These are phyloP conservation scores for Botryotinia convoluta DNA, from an alignment of 2,329 filamentous ascomycete species.

Conservation along the genomic window DNA sequence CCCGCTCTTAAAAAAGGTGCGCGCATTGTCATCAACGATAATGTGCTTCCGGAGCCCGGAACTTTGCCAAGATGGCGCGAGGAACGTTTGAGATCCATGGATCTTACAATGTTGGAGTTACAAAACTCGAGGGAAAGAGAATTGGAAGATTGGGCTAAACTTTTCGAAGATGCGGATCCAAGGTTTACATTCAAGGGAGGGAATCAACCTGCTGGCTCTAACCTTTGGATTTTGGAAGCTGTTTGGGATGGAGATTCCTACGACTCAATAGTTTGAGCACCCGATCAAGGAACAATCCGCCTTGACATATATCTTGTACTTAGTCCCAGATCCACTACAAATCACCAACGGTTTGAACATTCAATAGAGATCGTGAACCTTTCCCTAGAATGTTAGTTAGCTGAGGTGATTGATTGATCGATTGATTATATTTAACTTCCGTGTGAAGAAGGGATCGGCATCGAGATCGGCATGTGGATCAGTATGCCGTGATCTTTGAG, in stretches of 20 bases:
- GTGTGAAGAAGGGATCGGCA: too few relatives aligned
- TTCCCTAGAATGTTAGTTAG: too few relatives aligned
- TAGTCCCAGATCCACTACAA: too few relatives aligned
- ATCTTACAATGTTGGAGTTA: conserved; percentile 39
- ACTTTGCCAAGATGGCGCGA: conserved; percentile 1
- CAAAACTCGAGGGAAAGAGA: conserved; percentile 36
- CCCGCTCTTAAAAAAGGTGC: conserved; percentile 44
- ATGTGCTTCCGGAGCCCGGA: conserved; percentile 15
- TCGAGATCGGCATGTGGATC: too few relatives aligned
- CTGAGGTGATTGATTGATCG: too few relatives aligned
- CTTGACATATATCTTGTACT: not conserved
- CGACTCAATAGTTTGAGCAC: not conserved
- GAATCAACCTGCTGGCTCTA: not conserved
- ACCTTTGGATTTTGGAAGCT: conserved; percentile 12
- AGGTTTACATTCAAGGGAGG: conserved; percentile 23
- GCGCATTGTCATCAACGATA: conserved; percentile 34
- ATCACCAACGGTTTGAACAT: too few relatives aligned
- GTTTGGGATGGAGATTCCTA: not conserved
- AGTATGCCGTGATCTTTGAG: too few relatives aligned
- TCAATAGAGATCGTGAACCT: too few relatives aligned
- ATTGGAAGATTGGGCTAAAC: conserved; percentile 36
- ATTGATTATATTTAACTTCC: too few relatives aligned
- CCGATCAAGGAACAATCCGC: not conserved
- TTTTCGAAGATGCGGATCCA: conserved; percentile 35
- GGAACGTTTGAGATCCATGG: conserved; percentile 26